phyloP scores from a whole-genome alignment of 768 basidiomycete genomes.

The Termitomyces sp. region DNA sequence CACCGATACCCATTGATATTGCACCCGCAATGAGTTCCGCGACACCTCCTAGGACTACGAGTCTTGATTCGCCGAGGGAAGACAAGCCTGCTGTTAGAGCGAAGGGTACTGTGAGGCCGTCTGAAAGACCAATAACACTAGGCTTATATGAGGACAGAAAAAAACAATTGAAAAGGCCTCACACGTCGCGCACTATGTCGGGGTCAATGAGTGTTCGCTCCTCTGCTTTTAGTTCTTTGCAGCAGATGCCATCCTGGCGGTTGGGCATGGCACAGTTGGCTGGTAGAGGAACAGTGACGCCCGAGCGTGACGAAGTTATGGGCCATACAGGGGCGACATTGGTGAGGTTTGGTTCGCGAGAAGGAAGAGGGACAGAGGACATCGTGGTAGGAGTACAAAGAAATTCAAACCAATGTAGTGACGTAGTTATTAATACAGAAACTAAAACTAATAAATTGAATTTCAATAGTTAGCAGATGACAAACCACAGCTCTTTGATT shows the following conservation, averaged over 20 bases:
- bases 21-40: constrained; percentile 97
- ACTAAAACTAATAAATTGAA: background rate
- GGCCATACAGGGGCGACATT: constrained; percentile 63
- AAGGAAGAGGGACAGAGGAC: constrained; percentile 29
- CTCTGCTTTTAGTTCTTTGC: constrained; percentile 83
- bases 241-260: constrained; percentile 68
- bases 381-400: constrained; percentile 13
- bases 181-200: constrained; percentile 86
- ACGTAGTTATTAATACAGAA: background rate
- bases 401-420: background rate
- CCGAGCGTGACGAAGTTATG: constrained; percentile 38
- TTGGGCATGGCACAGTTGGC: constrained; percentile 55
- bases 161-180: constrained; percentile 21
- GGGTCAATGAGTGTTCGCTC: constrained; percentile 82
- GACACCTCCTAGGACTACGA: constrained; percentile 93
- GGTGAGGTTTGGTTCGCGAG: constrained; percentile 18
- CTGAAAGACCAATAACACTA: constrained; percentile 87
- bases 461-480: background rate
- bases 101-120: constrained; percentile 89
- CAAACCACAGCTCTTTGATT: background rate
- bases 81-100: constrained; percentile 87
- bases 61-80: constrained; percentile 79
- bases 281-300: constrained; percentile 38
- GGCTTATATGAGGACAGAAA: background rate
- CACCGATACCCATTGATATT: constrained; percentile 97